These are phyloP conservation scores for Alisma plantagoaquatica DNA, from an alignment of 106 monocot genomes.

Conservation along the genomic window DNA sequence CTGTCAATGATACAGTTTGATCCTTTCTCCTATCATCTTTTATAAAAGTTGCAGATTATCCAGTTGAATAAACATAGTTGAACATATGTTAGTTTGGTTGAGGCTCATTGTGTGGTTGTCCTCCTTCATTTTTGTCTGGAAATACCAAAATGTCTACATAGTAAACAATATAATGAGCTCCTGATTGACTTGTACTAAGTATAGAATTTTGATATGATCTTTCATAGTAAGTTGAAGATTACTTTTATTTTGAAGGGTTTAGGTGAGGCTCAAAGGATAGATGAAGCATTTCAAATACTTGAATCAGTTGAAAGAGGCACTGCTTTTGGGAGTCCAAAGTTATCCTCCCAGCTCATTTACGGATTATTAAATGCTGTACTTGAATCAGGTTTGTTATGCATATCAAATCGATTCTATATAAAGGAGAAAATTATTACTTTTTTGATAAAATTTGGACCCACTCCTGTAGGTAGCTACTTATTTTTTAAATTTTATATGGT, in stretches of 20 bases:
- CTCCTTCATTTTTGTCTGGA: too few species aligned
- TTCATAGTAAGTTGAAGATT: too few species aligned
- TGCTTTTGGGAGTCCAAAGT: slow-evolving; percentile 32
- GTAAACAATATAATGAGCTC: too few species aligned
- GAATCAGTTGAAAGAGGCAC: slow-evolving; percentile 49
- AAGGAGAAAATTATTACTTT: not conserved
- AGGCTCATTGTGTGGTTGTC: too few species aligned
- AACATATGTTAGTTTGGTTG: too few species aligned
- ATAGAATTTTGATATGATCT: too few species aligned
- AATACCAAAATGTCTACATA: too few species aligned
- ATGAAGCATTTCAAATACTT: slow-evolving; percentile 79
- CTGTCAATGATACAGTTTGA: too few species aligned
- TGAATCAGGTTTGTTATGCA: slow-evolving; percentile 50
- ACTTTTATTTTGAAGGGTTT: slow-evolving; percentile 87
- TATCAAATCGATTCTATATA: not conserved
- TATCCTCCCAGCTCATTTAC: slow-evolving; percentile 54
- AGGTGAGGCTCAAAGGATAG: slow-evolving; percentile 62
- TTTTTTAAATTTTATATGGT: not conserved
- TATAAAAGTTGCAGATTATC: too few species aligned
- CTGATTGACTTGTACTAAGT: too few species aligned
- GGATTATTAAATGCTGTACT: slow-evolving; percentile 78
- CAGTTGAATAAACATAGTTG: too few species aligned
- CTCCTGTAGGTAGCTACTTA: not conserved
- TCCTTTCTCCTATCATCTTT: too few species aligned
- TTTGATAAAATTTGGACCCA: not conserved